These are phyloP conservation scores for Adiantum capillusveneris DNA, from an alignment of 75 land plant species.

Conservation along the genomic window DNA sequence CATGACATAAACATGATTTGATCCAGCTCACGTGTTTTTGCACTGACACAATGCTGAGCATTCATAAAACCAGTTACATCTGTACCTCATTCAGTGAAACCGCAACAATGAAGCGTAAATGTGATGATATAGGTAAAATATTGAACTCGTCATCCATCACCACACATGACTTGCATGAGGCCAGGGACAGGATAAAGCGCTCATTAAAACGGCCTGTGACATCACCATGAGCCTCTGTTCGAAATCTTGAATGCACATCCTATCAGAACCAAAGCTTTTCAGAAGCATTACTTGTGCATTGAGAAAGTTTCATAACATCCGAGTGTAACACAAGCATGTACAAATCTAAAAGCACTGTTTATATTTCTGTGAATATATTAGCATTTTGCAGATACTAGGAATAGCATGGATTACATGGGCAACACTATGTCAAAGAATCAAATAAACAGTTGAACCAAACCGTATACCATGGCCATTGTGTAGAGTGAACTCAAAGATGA, in stretches of 20 bases:
- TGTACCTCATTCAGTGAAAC: conserved; percentile 60
- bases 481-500: conserved; percentile 84
- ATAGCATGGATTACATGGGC: no score
- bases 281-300: no score
- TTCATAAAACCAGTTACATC: background rate
- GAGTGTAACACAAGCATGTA: no score
- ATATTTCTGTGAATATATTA: no score
- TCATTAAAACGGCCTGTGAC: conserved; percentile 88
- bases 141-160: conserved; percentile 99
- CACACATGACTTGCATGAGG: conserved; percentile 86
- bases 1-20: background rate
- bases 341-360: no score
- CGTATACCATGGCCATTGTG: conserved; percentile 98
- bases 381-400: no score
- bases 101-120: conserved; percentile 58
- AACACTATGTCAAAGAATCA: no score
- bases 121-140: conserved; percentile 85
- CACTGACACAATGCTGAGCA: no score
- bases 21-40: background rate
- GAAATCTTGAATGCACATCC: conserved; percentile 98
- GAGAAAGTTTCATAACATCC: no score
- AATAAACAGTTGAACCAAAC: no score
- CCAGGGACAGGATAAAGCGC: conserved; percentile 84
- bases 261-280: conserved; percentile 16
- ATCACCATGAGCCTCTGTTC: conserved; percentile 83